Percentiles rank a stretch among this genome's conserved stretches.
Evolutionary conservation across 768 basidiomycete species (phyloP).

Genomic region (Russula earlei): DNA sequence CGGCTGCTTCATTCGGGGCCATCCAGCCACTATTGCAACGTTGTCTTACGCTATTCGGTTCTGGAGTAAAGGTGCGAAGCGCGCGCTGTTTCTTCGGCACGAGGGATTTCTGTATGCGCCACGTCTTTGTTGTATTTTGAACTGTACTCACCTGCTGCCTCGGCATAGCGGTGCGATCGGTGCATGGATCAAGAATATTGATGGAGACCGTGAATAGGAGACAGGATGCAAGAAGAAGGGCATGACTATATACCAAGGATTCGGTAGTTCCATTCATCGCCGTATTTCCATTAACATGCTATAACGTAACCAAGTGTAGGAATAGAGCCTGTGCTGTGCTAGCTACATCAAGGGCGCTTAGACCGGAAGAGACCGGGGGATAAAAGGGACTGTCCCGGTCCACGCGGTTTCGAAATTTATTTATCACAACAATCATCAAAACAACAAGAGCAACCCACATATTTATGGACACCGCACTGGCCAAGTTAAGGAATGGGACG

Average conservation of each 20-base stretch:
- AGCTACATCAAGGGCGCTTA: background rate
- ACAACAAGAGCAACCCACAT: too few species aligned
- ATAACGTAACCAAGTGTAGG: too few species aligned
- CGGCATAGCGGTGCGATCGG: slow-evolving; percentile 75
- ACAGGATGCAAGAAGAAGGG: slow-evolving; percentile 7
- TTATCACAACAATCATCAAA: background rate
- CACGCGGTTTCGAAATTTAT: background rate
- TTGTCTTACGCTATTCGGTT: slow-evolving; percentile 98
- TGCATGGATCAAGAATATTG: slow-evolving; percentile 97
- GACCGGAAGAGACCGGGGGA: background rate
- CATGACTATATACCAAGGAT: background rate
- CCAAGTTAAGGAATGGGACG: background rate
- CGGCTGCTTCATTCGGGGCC: slow-evolving; percentile 97
- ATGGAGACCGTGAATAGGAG: slow-evolving; percentile 28
- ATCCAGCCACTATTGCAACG: slow-evolving; percentile 93
- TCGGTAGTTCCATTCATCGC: background rate
- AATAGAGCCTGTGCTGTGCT: background rate
- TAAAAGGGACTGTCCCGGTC: too few species aligned
- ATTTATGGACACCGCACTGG: too few species aligned
- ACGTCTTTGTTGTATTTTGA: slow-evolving; percentile 7
- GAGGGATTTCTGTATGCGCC: slow-evolving; percentile 89
- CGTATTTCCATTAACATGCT: slow-evolving; percentile 8
- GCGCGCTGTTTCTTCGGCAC: slow-evolving; percentile 92
- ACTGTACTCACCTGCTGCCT: slow-evolving; percentile 9
- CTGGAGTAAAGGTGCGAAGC: slow-evolving; percentile 97